Evolutionary conservation across 2,329 filamentous ascomycete species (phyloP), one percentile per base, ranked within the genome.

Genomic region (Onygenales sp.): DNA sequence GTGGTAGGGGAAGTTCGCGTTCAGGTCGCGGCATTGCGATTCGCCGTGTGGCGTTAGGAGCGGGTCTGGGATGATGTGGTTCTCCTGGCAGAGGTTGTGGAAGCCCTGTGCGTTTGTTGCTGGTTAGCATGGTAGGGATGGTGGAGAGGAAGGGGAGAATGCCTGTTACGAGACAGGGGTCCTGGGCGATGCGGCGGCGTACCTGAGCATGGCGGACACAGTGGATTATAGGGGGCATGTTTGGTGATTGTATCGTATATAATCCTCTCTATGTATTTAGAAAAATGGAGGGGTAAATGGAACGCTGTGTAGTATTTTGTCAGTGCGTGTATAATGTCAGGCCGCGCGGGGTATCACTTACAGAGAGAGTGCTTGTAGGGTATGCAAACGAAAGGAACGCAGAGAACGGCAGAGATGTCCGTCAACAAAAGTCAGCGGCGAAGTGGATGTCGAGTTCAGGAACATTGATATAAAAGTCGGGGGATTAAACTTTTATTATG

Each of bases 51-150:
- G 75, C 1, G 91, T 95, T 52, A 95, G 79, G 55, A 81, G 74
- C 1, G 91, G 90, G 65, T 96, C 91, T n/a, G 68, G 83, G 42
- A 95, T 74, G 56, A 72, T 64, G 66, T 91, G 85, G 71, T 91
- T 89, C 57, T 79, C 84, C 31, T 74, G 63, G 58, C 64, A 76
- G 64, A 93, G 79, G 69, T 95, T 95, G 78, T 95, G 91, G 66
- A 81, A 82, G 71, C 89, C 90, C 72, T 89, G 77, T 21, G 39
- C 21, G n/a, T 27, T 43, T 36, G 39, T 51, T 31, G 7, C 14
- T 13, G 32, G 31, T 32, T 13, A 41, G 31, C 27, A 39, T 47
- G 13, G 13, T 13, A 10, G 42, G 7, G 32, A 9, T 9, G 9
- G 33, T 6, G 5, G 39, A 17, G 32, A 8, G 33, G 14, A 50